These are phyloP conservation scores for Candida vartiovaarae DNA, from an alignment of 805 yeast species.

Conservation along the genomic window DNA sequence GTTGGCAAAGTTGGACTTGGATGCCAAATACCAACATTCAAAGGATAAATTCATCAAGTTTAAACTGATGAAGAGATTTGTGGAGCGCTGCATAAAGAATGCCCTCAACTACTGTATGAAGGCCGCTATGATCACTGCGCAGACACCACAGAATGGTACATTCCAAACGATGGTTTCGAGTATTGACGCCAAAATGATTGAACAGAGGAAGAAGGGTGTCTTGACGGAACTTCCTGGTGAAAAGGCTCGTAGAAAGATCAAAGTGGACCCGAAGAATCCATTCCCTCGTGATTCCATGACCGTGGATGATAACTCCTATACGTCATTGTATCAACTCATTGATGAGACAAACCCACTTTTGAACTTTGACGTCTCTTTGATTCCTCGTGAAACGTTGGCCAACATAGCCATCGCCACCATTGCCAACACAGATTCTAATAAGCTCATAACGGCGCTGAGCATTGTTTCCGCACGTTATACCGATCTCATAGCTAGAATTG, in stretches of 20 bases:
- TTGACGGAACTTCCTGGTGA: constrained; percentile 22
- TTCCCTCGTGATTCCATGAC: constrained; percentile 29
- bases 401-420: constrained; percentile 65
- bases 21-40: constrained; percentile 44
- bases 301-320: constrained; percentile 42
- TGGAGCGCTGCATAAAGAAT: constrained; percentile 51
- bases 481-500: constrained; percentile 29
- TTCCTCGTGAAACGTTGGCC: constrained; percentile 58
- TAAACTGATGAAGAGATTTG: constrained; percentile 54
- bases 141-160: constrained; percentile 11
- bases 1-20: constrained; percentile 55
- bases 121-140: constrained; percentile 24
- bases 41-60: constrained; percentile 29
- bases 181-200: constrained; percentile 20
- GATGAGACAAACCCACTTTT: constrained; percentile 53
- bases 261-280: constrained; percentile 16
- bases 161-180: constrained; percentile 16
- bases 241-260: constrained; percentile 20
- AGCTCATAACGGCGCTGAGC: constrained; percentile 59
- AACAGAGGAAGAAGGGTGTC: constrained; percentile 23
- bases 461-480: constrained; percentile 62
- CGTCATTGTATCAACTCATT: constrained; percentile 61
- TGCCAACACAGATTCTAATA: constrained; percentile 41
- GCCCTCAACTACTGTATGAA: constrained; percentile 34
- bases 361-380: constrained; percentile 59